Base-by-base conservation (phyloP, 1,139 yeast species). In the Yamadazyma blattariae region DNA sequence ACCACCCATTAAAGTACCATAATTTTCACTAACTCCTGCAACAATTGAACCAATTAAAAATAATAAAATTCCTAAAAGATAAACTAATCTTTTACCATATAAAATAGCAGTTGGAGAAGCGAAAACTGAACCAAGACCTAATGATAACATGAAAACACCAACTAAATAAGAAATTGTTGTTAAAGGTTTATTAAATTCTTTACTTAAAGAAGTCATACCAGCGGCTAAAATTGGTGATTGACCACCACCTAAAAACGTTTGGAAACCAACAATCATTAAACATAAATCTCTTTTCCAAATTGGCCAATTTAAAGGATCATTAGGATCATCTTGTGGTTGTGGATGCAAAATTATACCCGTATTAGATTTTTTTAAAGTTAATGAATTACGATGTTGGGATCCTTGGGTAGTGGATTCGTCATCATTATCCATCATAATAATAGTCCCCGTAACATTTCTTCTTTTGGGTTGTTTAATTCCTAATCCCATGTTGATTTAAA, bases 301-400 rank as follows among this genome's bases (percentile, higher is more conserved):
- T 1, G 83, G 82, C 88, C 87, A 81, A 51, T 83, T 83, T 32
- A 83, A 61, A 0, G 92, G 92, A 50, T 83, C 92, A 51, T 84
- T 82, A 12, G 85, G 82, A 29, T 82, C 73, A 46, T 82, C 82
- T 19, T 82, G 81, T 5, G 92, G 92, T 54, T 84, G 90, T 1
- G 92, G 92, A 37, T 75, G 68, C 32, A 83, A 60, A 22, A 84
- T 73, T 25, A 83, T 67, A 1, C 87, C 87, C 5, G 51, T 51
- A 4, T 59, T 57, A 7, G 79, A 71, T 39, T 67, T 66, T 45
- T 74, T 74, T 32, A 73, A 40, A 1, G 57, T 38, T 25, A 40
- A 35, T 15, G 54, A 42, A 19, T 47, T 43, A 14, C 26, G 21
- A 22, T 30, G 27, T 17, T 17, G 19, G 4, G 39, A 36, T 9